phyloP scores from a whole-genome alignment of 306 rosid species.

The Malus fusca region DNA sequence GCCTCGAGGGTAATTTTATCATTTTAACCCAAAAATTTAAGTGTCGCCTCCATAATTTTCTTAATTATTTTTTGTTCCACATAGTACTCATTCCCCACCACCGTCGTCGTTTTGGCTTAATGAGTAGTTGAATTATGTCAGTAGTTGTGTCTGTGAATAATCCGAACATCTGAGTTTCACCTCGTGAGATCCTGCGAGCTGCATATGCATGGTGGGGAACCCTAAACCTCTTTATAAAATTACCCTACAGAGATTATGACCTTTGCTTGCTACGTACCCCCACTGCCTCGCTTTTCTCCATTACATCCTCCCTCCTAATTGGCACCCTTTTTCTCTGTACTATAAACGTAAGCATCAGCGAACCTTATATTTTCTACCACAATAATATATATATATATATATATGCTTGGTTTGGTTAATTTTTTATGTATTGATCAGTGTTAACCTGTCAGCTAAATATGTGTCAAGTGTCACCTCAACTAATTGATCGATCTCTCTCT shows the following conservation, averaged over 20 bases:
- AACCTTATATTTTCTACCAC: not conserved
- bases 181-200: constrained; percentile 2
- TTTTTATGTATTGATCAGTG: too few species aligned
- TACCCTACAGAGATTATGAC: not conserved
- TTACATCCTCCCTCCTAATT: not conserved
- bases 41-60: too few species aligned
- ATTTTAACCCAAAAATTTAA: too few species aligned
- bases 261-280: not conserved
- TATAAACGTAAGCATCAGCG: not conserved
- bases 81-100: not conserved
- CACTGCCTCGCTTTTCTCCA: not conserved
- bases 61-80: too few species aligned
- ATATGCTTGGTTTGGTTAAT: too few species aligned
- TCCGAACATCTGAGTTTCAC: not conserved
- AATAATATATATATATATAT: not conserved
- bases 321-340: not conserved
- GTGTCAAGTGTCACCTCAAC: too few species aligned
- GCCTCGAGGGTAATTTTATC: too few species aligned
- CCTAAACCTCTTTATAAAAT: not conserved
- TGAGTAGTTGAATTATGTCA: not conserved
- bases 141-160: not conserved
- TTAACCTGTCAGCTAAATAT: too few species aligned
- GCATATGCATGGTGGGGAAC: not conserved
- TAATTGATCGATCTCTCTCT: too few species aligned
- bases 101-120: not conserved